phyloP scores from a whole-genome alignment of 2,329 filamentous ascomycete species.

The Calycina herbarum region DNA sequence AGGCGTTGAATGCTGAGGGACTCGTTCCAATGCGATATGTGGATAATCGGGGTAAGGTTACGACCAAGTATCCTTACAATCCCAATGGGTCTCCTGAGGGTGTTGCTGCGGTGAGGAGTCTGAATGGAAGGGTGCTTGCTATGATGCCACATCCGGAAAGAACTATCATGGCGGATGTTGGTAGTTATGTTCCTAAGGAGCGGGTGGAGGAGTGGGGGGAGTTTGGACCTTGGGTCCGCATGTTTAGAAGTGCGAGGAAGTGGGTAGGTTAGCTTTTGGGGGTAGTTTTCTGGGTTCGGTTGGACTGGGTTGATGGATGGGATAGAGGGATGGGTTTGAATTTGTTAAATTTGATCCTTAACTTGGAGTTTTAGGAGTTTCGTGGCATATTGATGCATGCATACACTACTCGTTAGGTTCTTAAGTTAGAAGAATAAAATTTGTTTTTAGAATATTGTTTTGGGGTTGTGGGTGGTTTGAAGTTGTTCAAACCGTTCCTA shows the following conservation, averaged over 20 bases:
- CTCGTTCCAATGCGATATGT: slow-evolving; percentile 80
- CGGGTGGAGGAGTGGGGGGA: slow-evolving; percentile 64
- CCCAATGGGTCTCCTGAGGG: slow-evolving; percentile 71
- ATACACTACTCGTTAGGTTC: too few species aligned
- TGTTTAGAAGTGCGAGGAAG: slow-evolving; percentile 71
- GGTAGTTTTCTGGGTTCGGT: slow-evolving; percentile 53
- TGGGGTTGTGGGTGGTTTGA: too few species aligned
- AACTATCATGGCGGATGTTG: slow-evolving; percentile 64
- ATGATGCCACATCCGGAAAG: slow-evolving; percentile 77
- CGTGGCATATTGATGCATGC: too few species aligned
- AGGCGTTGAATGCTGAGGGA: slow-evolving; percentile 61
- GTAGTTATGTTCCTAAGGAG: slow-evolving; percentile 62
- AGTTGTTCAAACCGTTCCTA: too few species aligned
- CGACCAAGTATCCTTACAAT: slow-evolving; percentile 85
- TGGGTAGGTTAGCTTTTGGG: slow-evolving; percentile 60
- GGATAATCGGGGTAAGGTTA: slow-evolving; percentile 74
- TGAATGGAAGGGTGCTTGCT: slow-evolving; percentile 66
- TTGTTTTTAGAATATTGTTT: neutral
- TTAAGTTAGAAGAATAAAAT: too few species aligned
- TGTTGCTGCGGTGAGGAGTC: slow-evolving; percentile 66
- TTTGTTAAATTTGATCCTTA: neutral
- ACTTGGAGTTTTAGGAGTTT: neutral
- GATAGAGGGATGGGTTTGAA: neutral
- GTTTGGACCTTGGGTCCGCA: slow-evolving; percentile 66
- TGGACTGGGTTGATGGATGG: slow-evolving; percentile 35